Conservation (phyloP, 306 rosid species). For the Rosa lucieae region DNA sequence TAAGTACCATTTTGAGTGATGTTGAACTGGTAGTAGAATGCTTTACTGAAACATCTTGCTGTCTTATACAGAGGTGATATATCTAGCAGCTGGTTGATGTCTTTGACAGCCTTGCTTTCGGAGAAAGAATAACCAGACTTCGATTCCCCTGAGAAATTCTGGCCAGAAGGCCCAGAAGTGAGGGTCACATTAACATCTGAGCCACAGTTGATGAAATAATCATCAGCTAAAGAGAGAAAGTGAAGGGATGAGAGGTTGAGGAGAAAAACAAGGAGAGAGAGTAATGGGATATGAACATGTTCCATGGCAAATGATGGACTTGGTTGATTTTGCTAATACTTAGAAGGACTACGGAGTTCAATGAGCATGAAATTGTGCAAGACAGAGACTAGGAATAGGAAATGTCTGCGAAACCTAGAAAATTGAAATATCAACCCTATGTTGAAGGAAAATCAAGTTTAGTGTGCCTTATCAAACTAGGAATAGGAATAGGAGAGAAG, state of each 20-base stretch:
- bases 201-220: constrained; percentile 50
- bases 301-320: constrained; percentile 23
- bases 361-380: neutral
- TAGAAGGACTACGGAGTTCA: neutral
- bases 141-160: constrained; percentile 17
- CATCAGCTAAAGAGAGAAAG: constrained; percentile 23
- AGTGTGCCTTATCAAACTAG: too few species aligned
- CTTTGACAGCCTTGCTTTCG: neutral
- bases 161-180: neutral
- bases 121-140: neutral
- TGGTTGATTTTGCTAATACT: neutral
- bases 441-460: too few species aligned
- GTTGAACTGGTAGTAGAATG: constrained; percentile 15
- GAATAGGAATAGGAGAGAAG: too few species aligned
- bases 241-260: constrained; percentile 27
- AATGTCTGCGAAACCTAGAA: neutral
- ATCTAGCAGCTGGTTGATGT: neutral
- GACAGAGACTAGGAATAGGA: neutral
- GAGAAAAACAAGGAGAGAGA: constrained; percentile 3
- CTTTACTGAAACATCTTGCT: constrained; percentile 19
- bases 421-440: neutral
- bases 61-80: constrained; percentile 26
- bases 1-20: constrained; percentile 15
- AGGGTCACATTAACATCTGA: neutral
- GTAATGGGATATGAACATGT: neutral